phyloP scores from a whole-genome alignment of 2,329 filamentous ascomycete species.

The Escovopsis sp. region DNA sequence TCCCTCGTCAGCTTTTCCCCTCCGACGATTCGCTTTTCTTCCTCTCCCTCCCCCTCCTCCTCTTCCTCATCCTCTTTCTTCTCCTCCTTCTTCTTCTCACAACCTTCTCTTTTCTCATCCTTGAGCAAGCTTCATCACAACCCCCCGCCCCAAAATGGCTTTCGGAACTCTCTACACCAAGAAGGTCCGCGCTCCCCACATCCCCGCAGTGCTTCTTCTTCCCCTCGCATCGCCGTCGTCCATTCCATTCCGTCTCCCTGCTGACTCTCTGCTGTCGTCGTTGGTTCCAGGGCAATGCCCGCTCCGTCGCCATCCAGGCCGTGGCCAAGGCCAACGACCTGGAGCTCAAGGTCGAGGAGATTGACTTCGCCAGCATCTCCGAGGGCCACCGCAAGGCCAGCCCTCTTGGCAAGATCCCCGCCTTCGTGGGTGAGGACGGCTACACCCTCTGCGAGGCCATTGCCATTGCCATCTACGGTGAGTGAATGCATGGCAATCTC shows the following conservation, averaged over 20 bases:
- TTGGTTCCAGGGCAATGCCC: slow-evolving; percentile 60
- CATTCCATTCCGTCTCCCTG: too few relatives aligned
- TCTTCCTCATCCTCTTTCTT: slow-evolving; percentile 6
- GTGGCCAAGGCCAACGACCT: slow-evolving; percentile 96
- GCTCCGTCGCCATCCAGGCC: slow-evolving; percentile 74
- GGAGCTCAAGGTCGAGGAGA: slow-evolving; percentile 72
- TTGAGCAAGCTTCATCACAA: too few relatives aligned
- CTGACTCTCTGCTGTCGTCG: slow-evolving; percentile 7
- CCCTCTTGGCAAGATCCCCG: slow-evolving; percentile 79
- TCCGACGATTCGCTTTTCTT: slow-evolving; percentile 4
- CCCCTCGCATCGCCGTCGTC: too few relatives aligned
- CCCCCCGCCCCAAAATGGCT: slow-evolving; percentile 70
- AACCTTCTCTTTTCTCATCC: slow-evolving; percentile 16
- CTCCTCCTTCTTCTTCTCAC: slow-evolving; percentile 13
- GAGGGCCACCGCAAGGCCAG: slow-evolving; percentile 74
- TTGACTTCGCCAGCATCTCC: slow-evolving; percentile 47
- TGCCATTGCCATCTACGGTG: slow-evolving; percentile 96
- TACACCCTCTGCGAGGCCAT: slow-evolving; percentile 80
- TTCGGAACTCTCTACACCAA: slow-evolving; percentile 96
- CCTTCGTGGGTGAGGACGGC: slow-evolving; percentile 85
- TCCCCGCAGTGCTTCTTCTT: too few relatives aligned
- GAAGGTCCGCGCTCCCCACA: too few relatives aligned
- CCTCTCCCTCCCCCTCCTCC: slow-evolving; percentile 8
- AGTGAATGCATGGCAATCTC: too few relatives aligned
- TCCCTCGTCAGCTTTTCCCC: slow-evolving; percentile 11